A percentile compares a stretch with the other conserved stretches of the same genome.
phyloP scores from a whole-genome alignment of 495 filamentous ascomycete genomes.

The Sporormia fimetaria region DNA sequence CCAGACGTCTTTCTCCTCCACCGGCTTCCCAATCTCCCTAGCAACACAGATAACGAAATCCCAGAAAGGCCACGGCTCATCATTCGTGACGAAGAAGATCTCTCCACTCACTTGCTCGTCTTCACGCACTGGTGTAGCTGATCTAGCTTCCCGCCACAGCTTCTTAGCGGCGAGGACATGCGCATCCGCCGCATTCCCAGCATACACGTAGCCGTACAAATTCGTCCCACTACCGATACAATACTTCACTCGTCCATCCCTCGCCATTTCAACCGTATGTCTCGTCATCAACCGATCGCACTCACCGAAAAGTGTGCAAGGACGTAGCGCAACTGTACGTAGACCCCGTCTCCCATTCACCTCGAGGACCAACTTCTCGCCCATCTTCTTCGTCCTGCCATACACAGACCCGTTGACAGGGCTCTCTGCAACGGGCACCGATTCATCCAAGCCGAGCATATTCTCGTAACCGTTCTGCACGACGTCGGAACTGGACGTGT shows the following conservation, averaged over 20 bases:
- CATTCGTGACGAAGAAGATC: conserved; percentile 11
- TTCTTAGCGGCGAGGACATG: conserved; percentile 5
- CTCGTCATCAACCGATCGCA: neutral
- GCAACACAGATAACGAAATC: conserved; percentile 2
- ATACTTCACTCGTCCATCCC: conserved; percentile 1
- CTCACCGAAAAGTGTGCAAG: conserved; percentile 6
- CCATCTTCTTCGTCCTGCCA: conserved; percentile 28
- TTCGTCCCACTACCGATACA: conserved; percentile 5
- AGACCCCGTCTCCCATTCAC: conserved; percentile 20
- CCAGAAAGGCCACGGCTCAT: conserved; percentile 13
- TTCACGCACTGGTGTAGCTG: neutral
- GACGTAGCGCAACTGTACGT: neutral
- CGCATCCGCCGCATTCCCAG: conserved; percentile 3
- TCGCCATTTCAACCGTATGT: neutral
- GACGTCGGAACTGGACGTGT: conserved; percentile 27
- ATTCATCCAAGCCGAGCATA: conserved; percentile 26
- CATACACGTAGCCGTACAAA: conserved; percentile 7
- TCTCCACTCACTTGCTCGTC: conserved; percentile 5
- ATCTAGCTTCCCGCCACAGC: conserved; percentile 1
- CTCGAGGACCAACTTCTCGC: conserved; percentile 26
- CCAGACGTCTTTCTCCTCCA: conserved; percentile 5
- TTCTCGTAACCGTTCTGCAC: conserved; percentile 29
- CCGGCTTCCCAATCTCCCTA: neutral
- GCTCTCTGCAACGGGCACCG: conserved; percentile 10
- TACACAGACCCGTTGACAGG: conserved; percentile 21